Conservation (phyloP, 179 eudicot genomes). For the Camellia oleifera region DNA sequence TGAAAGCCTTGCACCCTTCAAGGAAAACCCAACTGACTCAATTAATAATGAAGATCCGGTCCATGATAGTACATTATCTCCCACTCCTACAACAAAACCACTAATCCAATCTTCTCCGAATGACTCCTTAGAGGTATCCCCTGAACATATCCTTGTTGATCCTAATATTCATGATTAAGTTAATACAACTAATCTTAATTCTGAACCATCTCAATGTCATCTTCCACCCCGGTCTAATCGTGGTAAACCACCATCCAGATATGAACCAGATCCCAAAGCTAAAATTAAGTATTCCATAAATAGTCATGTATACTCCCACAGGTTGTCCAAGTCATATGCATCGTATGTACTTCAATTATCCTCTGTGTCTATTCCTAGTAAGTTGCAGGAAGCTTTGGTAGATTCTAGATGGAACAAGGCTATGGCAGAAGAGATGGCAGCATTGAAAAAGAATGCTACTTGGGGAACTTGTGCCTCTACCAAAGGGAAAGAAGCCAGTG, state of each 20-base stretch:
- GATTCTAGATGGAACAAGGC: not conserved
- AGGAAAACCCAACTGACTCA: not conserved
- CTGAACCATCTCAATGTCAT: not conserved
- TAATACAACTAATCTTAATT: not conserved
- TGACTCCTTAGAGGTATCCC: not conserved
- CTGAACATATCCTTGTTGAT: no score
- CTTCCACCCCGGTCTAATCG: conserved; percentile 5
- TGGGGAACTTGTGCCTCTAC: no score
- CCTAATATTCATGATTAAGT: not conserved
- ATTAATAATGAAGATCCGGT: not conserved
- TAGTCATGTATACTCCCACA: not conserved
- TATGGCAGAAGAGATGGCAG: not conserved
- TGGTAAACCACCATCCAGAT: not conserved
- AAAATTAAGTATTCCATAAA: not conserved
- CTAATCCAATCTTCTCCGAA: not conserved
- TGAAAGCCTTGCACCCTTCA: not conserved
- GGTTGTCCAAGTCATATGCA: conserved; percentile 2
- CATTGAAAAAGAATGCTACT: no score
- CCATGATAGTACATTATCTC: not conserved
- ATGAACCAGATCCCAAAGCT: not conserved
- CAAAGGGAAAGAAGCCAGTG: no score
- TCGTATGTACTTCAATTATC: not conserved
- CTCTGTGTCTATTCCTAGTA: not conserved
- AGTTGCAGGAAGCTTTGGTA: not conserved
- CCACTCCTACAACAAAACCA: not conserved